phyloP scores from a whole-genome alignment of 2,329 filamentous ascomycete species.

The Zopfia rhizophila region DNA sequence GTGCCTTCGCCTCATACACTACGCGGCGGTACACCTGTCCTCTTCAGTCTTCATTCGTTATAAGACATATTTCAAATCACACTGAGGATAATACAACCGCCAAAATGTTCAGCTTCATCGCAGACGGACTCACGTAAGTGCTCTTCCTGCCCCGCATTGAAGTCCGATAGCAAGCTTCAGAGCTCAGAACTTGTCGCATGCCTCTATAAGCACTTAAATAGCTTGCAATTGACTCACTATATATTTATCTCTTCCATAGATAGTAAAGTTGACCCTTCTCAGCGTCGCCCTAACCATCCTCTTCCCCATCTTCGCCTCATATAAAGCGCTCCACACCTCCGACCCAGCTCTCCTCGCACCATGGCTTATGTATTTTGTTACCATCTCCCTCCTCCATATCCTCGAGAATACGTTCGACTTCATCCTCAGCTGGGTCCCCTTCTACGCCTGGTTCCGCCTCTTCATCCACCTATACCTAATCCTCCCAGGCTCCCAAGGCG shows the following conservation, averaged over 20 bases:
- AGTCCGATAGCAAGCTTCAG: slow-evolving; percentile 17
- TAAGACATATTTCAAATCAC: background rate
- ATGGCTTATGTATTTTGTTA: slow-evolving; percentile 99
- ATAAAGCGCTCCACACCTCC: slow-evolving; percentile 94
- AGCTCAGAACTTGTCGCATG: slow-evolving; percentile 21
- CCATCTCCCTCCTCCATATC: slow-evolving; percentile 82
- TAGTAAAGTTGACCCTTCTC: slow-evolving; percentile 27
- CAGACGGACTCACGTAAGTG: slow-evolving; percentile 51
- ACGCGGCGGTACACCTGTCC: slow-evolving; percentile 16
- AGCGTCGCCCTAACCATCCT: slow-evolving; percentile 76
- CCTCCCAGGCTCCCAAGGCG: slow-evolving; percentile 96
- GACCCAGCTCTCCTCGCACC: slow-evolving; percentile 90
- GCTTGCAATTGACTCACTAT: slow-evolving; percentile 24
- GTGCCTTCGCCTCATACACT: slow-evolving; percentile 14
- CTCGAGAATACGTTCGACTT: slow-evolving; percentile 90
- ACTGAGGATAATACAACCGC: slow-evolving; percentile 1
- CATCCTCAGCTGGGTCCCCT: slow-evolving; percentile 89
- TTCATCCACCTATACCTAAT: slow-evolving; percentile 92
- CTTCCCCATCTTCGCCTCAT: slow-evolving; percentile 95
- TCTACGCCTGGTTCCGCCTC: slow-evolving; percentile 92
- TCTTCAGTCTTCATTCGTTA: background rate
- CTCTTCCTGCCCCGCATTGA: slow-evolving; percentile 41
- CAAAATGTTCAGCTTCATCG: slow-evolving; percentile 51
- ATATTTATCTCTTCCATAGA: background rate
- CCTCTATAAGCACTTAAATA: slow-evolving; percentile 12